These are phyloP conservation scores for Leishmania lainsoni DNA, from an alignment of 208 protist genomes.

Conservation along the genomic window DNA sequence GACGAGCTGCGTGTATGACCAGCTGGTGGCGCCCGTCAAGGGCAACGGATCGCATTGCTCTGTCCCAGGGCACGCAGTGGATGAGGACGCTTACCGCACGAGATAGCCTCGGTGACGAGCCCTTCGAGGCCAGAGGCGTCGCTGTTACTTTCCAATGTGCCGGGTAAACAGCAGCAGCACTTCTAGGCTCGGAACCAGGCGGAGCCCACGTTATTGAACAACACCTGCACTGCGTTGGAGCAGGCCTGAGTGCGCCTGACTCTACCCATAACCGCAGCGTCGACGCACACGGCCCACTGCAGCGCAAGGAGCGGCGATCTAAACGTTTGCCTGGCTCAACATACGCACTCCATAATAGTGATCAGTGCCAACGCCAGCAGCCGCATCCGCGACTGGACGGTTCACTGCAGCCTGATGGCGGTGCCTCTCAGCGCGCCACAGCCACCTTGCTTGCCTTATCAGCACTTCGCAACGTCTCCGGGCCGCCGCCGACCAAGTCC, in stretches of 20 bases:
- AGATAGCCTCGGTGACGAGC: not conserved
- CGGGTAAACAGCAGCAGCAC: not conserved
- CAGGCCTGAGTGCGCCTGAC: not conserved
- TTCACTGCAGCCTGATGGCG: conserved; percentile 1
- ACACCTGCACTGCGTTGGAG: not conserved
- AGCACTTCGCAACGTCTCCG: conserved; percentile 19
- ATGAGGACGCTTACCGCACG: not conserved
- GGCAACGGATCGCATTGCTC: conserved; percentile 6
- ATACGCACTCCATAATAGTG: not conserved
- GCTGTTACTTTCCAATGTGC: not conserved
- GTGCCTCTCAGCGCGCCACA: conserved; percentile 16
- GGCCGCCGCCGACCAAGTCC: conserved; percentile 1
- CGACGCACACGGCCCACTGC: conserved; percentile 14
- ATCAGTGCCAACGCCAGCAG: not conserved
- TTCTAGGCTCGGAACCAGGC: not conserved
- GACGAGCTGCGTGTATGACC: not conserved
- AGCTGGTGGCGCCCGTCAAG: not conserved
- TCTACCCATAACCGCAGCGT: not conserved
- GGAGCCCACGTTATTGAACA: not conserved
- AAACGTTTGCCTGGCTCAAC: conserved; percentile 20
- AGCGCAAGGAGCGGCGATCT: conserved; percentile 31
- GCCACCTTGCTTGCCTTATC: conserved; percentile 25
- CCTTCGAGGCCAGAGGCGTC: not conserved
- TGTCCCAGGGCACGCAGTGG: conserved; percentile 5
- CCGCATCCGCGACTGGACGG: conserved; percentile 4